Percentiles rank a stretch among this genome's conserved stretches.
These are phyloP conservation scores for Monosporascus sp. DNA, from an alignment of 2,329 filamentous ascomycete species.

Conservation along the genomic window DNA sequence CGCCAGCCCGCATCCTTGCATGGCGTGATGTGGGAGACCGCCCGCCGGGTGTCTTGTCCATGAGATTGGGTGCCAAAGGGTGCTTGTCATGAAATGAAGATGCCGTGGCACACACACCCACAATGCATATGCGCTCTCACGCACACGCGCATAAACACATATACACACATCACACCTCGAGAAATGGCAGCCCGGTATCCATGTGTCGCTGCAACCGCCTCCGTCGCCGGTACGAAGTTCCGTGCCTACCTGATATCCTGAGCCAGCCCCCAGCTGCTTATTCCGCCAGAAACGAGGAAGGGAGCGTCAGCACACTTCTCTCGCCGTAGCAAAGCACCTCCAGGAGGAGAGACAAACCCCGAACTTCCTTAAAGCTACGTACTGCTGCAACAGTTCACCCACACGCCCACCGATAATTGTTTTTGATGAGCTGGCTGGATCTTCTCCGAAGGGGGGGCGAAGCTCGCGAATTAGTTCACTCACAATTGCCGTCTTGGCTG, in stretches of 20 bases:
- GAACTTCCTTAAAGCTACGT: conserved; percentile 12
- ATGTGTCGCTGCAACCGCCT: not conserved
- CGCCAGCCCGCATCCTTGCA: not conserved
- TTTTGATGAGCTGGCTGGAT: not conserved
- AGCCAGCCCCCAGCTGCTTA: not conserved
- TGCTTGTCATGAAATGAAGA: not conserved
- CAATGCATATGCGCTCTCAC: no score
- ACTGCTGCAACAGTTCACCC: conserved; percentile 4
- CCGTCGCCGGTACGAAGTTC: not conserved
- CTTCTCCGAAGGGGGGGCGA: not conserved
- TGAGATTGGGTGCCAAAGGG: not conserved
- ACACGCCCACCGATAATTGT: not conserved
- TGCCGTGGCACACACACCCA: not conserved
- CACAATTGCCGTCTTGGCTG: not conserved
- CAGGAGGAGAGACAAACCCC: conserved; percentile 12
- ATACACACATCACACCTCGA: not conserved
- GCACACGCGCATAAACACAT: not conserved
- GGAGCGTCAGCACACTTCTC: not conserved
- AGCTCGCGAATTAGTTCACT: not conserved
- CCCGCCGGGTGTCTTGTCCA: not conserved
- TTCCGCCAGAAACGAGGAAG: no score
- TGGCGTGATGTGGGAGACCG: not conserved
- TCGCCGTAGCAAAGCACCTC: not conserved
- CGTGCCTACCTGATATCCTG: not conserved
- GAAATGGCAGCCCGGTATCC: not conserved